Evolutionary conservation across 148 eudicot species (phyloP), one percentile per base, ranked within the genome.

Genomic region (Camellia sinensis): DNA sequence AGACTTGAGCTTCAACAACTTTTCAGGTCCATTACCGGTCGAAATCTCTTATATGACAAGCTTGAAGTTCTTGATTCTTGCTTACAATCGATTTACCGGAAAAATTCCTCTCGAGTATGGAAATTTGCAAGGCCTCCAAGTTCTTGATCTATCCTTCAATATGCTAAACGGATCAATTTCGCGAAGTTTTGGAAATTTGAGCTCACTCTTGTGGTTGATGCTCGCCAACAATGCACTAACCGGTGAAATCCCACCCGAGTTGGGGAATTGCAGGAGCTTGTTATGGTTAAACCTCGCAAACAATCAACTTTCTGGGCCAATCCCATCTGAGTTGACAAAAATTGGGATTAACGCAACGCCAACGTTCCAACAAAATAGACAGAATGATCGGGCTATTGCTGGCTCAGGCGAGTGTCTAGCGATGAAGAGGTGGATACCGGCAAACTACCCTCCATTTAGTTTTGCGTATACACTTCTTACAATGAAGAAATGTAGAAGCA

Each of bases 341-440:
- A 91, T 93, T 17, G 98, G 97, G 2, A 57, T 22, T 0, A 85
- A 95, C 29, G 85, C 89, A 0, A 86, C 76, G 68, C 94, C 93
- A 3, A 89, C 94, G 4, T 95, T 95, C 53, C 69, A 83, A 14
- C 53, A 74, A 8, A 95, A 95, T 54, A 81, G 91, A 77, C 29
- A 81, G 18, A 80, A 67, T 22, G 84, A 66, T 52, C 77, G 63
- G 14, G 46, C 87, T 18, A 21, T 84, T 40, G 90, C 86, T 3
- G 96, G 93, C 12, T 83, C 97, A 1, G 97, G 96, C 10, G 97
- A 93, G 80, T 95, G 98, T 80, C 74, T 82, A 76, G 86, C 89
- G 10, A 85, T 95, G 94, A 88, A 10, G 82, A 91, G 98, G 81
- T 95, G 98, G 98, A 91, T 95, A 76, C 97, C 97, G 17, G 97